Evolutionary conservation across 805 yeast species (phyloP), one percentile per base, ranked within the genome.

Genomic region (Metschnikowia drakensbergensis): DNA sequence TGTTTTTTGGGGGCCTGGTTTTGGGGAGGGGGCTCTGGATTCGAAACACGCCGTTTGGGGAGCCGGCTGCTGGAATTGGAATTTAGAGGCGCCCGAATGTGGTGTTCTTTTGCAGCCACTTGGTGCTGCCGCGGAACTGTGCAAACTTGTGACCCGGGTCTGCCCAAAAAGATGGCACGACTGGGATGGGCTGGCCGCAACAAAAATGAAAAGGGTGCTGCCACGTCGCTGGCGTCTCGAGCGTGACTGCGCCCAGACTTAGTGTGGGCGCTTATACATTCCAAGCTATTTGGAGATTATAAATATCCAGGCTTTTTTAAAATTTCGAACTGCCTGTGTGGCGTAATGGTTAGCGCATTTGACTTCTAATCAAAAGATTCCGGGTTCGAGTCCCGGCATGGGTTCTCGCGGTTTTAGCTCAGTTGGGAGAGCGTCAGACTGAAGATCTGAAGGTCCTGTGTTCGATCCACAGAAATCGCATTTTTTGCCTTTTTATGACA

Each of bases 401-500:
- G 50, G 53, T 54, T 49, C 17, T 17, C 11, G 59, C 59, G 58
- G 59, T 45, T 54, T 55, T 55, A 52, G 38, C 51, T 61, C 65
- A 59, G 64, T 61, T 54, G 65, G 64, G 64, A 61, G 65, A 58
- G 64, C 64, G 63, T 58, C 64, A 60, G 63, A 60, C 64, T 60
- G 64, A 60, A 59, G 63, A 50, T 50, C 57, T 58, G 59, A 50
- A 54, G 57, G 58, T 51, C 59, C 57, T 48, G 50, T 54, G 49
- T 54, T 50, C 49, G 47, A 50, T 48, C 54, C 54, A 54, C 51
- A 48, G 50, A 49, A 45, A 47, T 50, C 54, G 49, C 53, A 49
- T 34, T 33, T 10, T 26, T 41, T 49, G 17, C 17, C 17, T 17
- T 17, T 17, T 17, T 17, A 1, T 17, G 17, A 17, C 8, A 29